A percentile compares a stretch with the other conserved stretches of the same genome.
Conservation (phyloP, 1,284 basidiomycete species). For the Xanthoconium separans region DNA sequence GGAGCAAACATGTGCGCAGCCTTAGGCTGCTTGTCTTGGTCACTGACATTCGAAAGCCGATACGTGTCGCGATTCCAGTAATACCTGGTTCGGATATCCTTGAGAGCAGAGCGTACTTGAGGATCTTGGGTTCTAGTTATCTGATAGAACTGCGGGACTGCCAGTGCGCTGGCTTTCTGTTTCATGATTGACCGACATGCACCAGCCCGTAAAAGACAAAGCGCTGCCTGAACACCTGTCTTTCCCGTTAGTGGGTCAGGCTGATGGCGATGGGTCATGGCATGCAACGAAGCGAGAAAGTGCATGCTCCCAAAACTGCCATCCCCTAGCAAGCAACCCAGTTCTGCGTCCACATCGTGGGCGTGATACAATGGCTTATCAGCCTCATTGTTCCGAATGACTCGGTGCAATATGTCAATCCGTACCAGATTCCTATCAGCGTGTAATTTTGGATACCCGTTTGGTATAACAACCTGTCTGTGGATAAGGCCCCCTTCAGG, state of each 20-base stretch:
- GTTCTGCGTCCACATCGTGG: slow-evolving; percentile 36
- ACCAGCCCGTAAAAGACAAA: slow-evolving; percentile 14
- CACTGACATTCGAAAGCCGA: neutral
- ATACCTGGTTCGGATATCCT: neutral
- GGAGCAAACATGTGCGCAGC: neutral
- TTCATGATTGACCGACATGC: slow-evolving; percentile 38
- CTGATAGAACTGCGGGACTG: too few relatives aligned
- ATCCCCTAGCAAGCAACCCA: slow-evolving; percentile 38
- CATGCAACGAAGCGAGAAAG: slow-evolving; percentile 42
- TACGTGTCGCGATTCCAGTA: neutral
- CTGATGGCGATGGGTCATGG: slow-evolving; percentile 36
- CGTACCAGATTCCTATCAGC: neutral
- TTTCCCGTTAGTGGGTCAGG: slow-evolving; percentile 43
- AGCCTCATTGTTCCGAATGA: accelerated
- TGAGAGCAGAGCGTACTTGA: neutral
- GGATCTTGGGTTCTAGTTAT: neutral
- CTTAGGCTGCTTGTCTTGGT: neutral
- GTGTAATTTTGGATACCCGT: slow-evolving; percentile 16
- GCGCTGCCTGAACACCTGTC: slow-evolving; percentile 45
- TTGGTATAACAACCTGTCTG: slow-evolving; percentile 39
- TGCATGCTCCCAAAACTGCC: slow-evolving; percentile 31
- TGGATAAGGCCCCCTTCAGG: slow-evolving; percentile 2
- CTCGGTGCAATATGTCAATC: neutral
- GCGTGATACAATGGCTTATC: neutral
- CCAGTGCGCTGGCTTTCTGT: too few relatives aligned